Base-by-base conservation (phyloP, 1,284 basidiomycete species). In the Xanthoconium separans region DNA sequence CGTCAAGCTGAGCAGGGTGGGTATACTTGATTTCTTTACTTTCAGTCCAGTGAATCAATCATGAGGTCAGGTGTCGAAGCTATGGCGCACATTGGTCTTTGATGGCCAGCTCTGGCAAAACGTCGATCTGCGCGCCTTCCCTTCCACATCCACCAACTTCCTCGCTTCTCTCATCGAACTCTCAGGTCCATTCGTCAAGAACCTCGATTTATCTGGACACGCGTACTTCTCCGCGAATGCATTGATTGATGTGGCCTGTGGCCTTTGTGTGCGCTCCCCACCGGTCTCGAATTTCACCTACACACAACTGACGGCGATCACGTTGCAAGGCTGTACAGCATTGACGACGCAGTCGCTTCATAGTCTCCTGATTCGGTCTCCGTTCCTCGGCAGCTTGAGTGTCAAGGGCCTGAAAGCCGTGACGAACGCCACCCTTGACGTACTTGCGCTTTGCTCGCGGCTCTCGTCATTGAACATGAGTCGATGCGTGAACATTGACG, bases 21-120 rank as follows among this genome's bases (percentile, higher is more conserved):
- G 83, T 74, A 50, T 31, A 55, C 57, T 65, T 22, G 34, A 55
- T 57, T 60, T 48, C 59, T 66, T 52, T 65, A 49, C 58, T 52
- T 53, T 53, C 44, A 44, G 24, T 46, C 42, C 41, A 36, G 55
- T 59, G 36, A 55, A 53, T 47, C 42, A 52, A 58, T 44, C 31
- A 16, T 51, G 44, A 57, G 42, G 54, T 56, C 66, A 95, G 91
- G 92, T 97, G 1, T 95, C 89, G 18, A 89, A 83, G 65, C 66
- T 77, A 4, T 98, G 94, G 93, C 84, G 81, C 50, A 68, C 75
- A 7, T 82, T 95, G 31, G 85, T 88, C 44, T 85, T 89, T 59
- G 95, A 97, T 67, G 94, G 94, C 9, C 89, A 94, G 66, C 78
- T 96, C 16, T 97, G 95, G 94, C 67, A 76, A 29, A 61, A 78